Base-by-base conservation (phyloP, 129 eudicot genomes). In the Saussurea involucrata region DNA sequence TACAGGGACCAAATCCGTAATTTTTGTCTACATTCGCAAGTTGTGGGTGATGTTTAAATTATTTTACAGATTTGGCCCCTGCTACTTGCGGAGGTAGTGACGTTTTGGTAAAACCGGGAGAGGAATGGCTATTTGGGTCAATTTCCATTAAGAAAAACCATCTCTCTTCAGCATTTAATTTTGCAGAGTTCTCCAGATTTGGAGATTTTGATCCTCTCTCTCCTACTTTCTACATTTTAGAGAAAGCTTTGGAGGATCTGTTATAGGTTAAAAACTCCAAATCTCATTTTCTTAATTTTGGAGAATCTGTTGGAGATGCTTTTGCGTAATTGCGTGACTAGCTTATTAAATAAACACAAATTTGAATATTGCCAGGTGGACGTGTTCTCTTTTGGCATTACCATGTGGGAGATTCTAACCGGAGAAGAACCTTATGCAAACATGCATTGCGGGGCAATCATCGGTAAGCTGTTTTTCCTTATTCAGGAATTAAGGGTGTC, bases 401-500 rank as follows among this genome's bases (percentile, higher is more conserved):
- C 92, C 18, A 46, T 93, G 97, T 93, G 98, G 98, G 98, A 93
- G 86, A 93, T 93, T 66, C 76, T 93, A 77, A 93, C 98, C 1
- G 98, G 91, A 37, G 97, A 93, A 71, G 98, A 93, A 79, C 98
- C 98, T 40, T 93, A 93, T 55, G 92, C 91, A 8, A 88, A 87
- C 78, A 93, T 93, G 97, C 98, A 93, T 72, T 93, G 95, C 82
- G 98, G 98, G 55, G 97, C 97, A 67, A 93, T 93, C 80, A 93
- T 93, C 49, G 98, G 98, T 93, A 77, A 72, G 83, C 66, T 33
- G 24, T 71, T 76, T 42, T 64, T 4, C 22, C 64, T 78, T 46
- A 28, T 13, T 27, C 20, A 49, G 60, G 60, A 49, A 13, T 49
- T 49, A 49, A 21, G 58, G 58, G 58, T n/a, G 58, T 46, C 58